Evolutionary conservation across 768 basidiomycete genomes (phyloP).

Genomic region (Amylocystis lapponica): DNA sequence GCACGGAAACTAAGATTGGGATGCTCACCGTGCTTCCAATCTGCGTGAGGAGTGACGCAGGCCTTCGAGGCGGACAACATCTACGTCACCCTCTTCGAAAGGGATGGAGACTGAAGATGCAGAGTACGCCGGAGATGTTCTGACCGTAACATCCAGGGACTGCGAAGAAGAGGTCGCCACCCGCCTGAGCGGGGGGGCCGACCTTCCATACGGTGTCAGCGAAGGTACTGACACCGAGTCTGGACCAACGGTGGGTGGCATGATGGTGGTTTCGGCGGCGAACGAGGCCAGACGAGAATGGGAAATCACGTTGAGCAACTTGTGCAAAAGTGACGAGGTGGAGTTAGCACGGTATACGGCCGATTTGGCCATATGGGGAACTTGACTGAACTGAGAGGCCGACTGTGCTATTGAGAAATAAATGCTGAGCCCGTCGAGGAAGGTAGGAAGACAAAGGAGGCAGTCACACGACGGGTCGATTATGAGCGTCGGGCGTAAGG

Average conservation of each 20-base stretch:
- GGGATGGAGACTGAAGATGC: constrained; percentile 29
- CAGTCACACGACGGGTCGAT: background rate
- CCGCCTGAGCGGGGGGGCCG: constrained; percentile 5
- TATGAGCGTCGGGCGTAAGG: background rate
- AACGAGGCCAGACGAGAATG: background rate
- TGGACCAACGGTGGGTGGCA: constrained; percentile 18
- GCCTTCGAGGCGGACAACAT: constrained; percentile 51
- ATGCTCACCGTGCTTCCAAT: constrained; percentile 68
- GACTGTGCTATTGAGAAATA: background rate
- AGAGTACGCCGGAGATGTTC: constrained; percentile 22
- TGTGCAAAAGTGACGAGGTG: constrained; percentile 10
- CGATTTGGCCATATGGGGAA: too few relatives aligned
- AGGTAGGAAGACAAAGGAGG: background rate
- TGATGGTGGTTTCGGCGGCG: constrained; percentile 2
- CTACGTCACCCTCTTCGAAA: constrained; percentile 30
- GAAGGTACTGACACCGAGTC: constrained; percentile 10
- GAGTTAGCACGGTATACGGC: too few relatives aligned
- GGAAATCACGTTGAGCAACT: constrained; percentile 10
- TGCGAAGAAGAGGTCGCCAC: constrained; percentile 12
- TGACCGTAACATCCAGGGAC: constrained; percentile 10
- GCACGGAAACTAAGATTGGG: constrained; percentile 3
- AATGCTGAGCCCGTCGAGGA: too few relatives aligned
- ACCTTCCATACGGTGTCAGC: constrained; percentile 3
- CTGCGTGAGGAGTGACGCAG: constrained; percentile 49
- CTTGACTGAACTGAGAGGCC: too few relatives aligned